phyloP scores from a whole-genome alignment of 129 eudicot species.

The Cynara cardunculus region DNA sequence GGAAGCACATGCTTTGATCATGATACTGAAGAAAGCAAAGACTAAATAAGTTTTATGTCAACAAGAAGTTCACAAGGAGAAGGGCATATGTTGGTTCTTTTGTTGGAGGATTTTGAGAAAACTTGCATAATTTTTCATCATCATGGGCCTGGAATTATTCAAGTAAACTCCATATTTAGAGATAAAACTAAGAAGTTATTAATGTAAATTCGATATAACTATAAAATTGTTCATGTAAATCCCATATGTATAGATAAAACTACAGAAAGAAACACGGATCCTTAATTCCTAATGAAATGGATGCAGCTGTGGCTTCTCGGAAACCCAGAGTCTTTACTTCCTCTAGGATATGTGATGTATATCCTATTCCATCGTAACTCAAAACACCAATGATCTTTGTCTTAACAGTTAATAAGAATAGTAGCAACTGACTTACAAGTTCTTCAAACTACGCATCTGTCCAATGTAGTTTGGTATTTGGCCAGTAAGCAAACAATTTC shows the following conservation, averaged over 20 bases:
- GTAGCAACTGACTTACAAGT: slow-evolving; percentile 31
- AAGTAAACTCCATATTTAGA: too few species aligned
- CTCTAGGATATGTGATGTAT: too few species aligned
- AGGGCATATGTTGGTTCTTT: too few species aligned
- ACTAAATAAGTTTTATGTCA: too few species aligned
- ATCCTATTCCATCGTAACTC: too few species aligned
- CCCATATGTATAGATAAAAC: not conserved
- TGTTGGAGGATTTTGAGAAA: not conserved
- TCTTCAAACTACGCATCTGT: slow-evolving; percentile 16
- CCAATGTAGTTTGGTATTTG: slow-evolving; percentile 25
- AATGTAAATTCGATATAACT: too few species aligned
- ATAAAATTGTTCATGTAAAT: not conserved
- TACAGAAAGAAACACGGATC: not conserved
- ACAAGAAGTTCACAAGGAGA: not conserved
- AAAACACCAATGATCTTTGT: not conserved
- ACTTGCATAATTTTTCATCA: not conserved
- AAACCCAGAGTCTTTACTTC: too few species aligned
- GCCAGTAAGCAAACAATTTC: slow-evolving; percentile 45
- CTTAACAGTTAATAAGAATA: not conserved
- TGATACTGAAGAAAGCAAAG: too few species aligned
- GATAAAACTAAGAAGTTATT: too few species aligned
- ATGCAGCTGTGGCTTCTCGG: too few species aligned
- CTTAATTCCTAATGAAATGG: too few species aligned
- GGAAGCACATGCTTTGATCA: too few species aligned
- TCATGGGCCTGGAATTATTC: not conserved